Evolutionary conservation across 2,329 filamentous ascomycete species (phyloP), one percentile per base, ranked within the genome.

Genomic region (Exophiala oligosperma): DNA sequence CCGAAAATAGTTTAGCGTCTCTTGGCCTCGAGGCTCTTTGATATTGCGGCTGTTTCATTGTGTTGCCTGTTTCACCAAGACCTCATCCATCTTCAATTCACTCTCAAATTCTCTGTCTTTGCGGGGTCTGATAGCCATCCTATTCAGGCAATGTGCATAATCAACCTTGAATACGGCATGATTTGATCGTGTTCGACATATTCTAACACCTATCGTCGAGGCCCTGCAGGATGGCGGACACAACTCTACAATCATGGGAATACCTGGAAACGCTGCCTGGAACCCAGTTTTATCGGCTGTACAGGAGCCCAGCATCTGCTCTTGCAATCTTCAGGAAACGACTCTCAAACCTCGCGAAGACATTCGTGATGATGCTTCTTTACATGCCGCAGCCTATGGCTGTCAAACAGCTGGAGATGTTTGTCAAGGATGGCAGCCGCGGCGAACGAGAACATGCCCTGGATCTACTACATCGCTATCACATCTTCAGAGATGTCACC

Each of bases 321-420:
- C 86, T 99, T 65, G 94, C 94, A 66, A 92, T 99, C 69, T 97
- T 97, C 74, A 86, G 94, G 66, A 92, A 94, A 77, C 97, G 99
- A 92, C 84, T 99, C 58, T 91, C 94, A 57, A 90, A 95, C 70
- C 78, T 97, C 61, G 93, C 94, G 67, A 97, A 99, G 81, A 91
- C 87, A 14, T 89, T 99, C 69, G 93, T 99, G 61, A 96, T 97
- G 88, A 90, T 90, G 40, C 86, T 99, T 69, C 85, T 99, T 3
- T 99, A 96, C 77, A 89, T 95, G 78, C 90, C 91, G 41, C 81
- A 84, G 9, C 90, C 94, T 0, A 84, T 97, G 63, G 83, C 85
- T 1, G 82, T 91, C n/a, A 79, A 84, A 62, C 89, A 95, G 68
- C 83, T 99, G 59, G 92, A 97, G 67, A 77, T 84, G 43, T 96